These are phyloP conservation scores for Aspergillus spinulosporus DNA, from an alignment of 2,329 filamentous ascomycete species.

Conservation along the genomic window DNA sequence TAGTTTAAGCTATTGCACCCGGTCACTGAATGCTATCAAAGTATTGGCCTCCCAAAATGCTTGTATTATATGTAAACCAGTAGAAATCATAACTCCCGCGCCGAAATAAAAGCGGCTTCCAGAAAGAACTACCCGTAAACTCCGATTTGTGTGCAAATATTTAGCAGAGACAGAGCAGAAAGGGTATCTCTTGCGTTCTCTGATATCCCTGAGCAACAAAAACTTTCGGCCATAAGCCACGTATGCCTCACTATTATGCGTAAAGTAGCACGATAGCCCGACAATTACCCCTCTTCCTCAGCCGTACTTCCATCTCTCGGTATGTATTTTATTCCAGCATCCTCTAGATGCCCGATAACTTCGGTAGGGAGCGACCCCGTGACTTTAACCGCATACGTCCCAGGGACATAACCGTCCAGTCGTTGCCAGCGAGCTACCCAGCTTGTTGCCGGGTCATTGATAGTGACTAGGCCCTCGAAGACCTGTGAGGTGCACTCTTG, in stretches of 20 bases:
- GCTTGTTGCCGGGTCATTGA: conserved; percentile 76
- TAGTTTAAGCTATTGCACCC: neutral
- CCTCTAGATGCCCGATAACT: conserved; percentile 56
- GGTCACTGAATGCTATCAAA: neutral
- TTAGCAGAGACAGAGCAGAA: conserved; percentile 8
- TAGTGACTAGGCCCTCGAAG: conserved; percentile 86
- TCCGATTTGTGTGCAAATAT: conserved; percentile 10
- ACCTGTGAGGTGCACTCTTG: conserved; percentile 94
- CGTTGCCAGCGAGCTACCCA: conserved; percentile 99
- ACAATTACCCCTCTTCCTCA: conserved; percentile 44
- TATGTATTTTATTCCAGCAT: conserved; percentile 61
- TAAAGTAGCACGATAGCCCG: neutral
- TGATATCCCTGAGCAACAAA: neutral
- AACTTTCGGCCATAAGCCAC: neutral
- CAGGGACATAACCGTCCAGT: conserved; percentile 80
- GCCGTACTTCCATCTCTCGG: conserved; percentile 53
- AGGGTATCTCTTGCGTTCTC: conserved; percentile 10
- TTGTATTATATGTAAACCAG: neutral
- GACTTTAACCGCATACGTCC: conserved; percentile 93
- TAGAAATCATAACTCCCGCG: conserved; percentile 2
- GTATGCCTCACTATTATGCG: conserved; percentile 4
- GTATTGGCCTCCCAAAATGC: neutral
- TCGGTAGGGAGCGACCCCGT: conserved; percentile 71
- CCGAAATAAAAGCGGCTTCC: neutral
- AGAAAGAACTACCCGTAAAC: conserved; percentile 7